Percentiles rank a stretch among this genome's conserved stretches.
phyloP scores from a whole-genome alignment of 495 filamentous ascomycete species.

The Aspergillus sclerotioniger region DNA sequence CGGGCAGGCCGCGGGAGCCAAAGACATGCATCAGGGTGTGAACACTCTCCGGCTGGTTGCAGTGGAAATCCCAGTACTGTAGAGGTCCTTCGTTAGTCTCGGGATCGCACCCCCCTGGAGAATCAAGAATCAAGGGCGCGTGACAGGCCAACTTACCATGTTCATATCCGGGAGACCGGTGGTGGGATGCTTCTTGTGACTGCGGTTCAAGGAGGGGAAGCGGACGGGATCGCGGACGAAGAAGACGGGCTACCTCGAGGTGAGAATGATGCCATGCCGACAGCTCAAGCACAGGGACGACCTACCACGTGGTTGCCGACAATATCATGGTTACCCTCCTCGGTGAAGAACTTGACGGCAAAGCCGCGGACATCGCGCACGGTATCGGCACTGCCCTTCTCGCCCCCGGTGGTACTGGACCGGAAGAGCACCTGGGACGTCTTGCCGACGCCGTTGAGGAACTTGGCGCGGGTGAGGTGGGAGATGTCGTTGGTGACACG shows the following conservation, averaged over 20 bases:
- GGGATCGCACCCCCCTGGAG: background rate
- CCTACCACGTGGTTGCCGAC: conserved; percentile 36
- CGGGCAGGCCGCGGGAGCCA: conserved; percentile 61
- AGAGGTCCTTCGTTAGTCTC: background rate
- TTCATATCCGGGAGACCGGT: conserved; percentile 48
- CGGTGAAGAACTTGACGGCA: conserved; percentile 72
- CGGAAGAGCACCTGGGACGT: conserved; percentile 60
- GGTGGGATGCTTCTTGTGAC: conserved; percentile 48
- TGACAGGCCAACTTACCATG: conserved; percentile 33
- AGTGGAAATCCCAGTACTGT: conserved; percentile 55
- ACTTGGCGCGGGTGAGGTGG: conserved; percentile 39
- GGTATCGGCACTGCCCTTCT: conserved; percentile 64
- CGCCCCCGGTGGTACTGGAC: conserved; percentile 64
- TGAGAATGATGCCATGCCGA: background rate
- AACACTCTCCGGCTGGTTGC: conserved; percentile 39
- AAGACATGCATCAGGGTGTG: conserved; percentile 72
- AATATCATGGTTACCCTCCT: conserved; percentile 72
- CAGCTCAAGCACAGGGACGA: background rate
- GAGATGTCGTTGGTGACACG: conserved; percentile 56
- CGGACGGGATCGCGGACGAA: conserved; percentile 55
- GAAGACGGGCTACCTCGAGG: conserved; percentile 40
- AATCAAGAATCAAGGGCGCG: background rate
- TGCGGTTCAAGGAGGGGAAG: conserved; percentile 53
- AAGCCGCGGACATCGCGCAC: conserved; percentile 67
- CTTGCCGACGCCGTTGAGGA: conserved; percentile 53